These are phyloP conservation scores for Epipyxis sp. DNA, from an alignment of 108 stramenopile genomes.

Conservation along the genomic window DNA sequence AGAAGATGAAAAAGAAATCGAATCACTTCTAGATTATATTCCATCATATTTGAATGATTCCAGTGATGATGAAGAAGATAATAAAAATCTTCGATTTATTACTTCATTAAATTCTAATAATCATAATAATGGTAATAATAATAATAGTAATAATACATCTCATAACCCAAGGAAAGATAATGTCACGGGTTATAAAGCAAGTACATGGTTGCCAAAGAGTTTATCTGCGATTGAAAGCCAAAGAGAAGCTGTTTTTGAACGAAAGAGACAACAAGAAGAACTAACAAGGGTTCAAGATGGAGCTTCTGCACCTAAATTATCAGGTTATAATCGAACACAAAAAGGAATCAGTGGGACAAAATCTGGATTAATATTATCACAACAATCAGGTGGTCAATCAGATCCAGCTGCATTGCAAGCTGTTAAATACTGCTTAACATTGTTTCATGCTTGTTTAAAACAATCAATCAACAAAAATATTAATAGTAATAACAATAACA, in stretches of 20 bases:
- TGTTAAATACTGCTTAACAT: constrained; percentile 22
- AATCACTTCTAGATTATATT: neutral
- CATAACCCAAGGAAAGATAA: neutral
- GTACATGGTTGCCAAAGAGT: constrained; percentile 7
- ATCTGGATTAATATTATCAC: neutral
- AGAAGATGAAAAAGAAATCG: constrained; percentile 8
- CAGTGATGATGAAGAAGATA: constrained; percentile 40
- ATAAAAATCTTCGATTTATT: neutral
- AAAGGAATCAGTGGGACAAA: too few relatives aligned
- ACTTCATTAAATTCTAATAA: neutral
- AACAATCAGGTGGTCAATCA: neutral
- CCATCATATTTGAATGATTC: constrained; percentile 27
- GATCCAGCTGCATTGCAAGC: neutral
- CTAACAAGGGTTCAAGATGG: constrained; percentile 41
- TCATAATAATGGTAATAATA: neutral
- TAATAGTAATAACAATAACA: too few relatives aligned
- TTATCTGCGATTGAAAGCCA: neutral
- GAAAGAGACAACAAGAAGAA: constrained; percentile 38
- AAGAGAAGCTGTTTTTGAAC: neutral
- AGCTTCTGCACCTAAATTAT: constrained; percentile 45
- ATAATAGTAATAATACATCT: neutral
- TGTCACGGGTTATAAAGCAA: neutral
- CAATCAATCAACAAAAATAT: neutral
- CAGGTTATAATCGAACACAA: constrained; percentile 44
- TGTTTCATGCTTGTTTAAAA: neutral